Percentiles rank a stretch among this genome's conserved stretches.
Conservation (phyloP, 108 stramenopile species). For the Pseudonitzschia multiseries region DNA sequence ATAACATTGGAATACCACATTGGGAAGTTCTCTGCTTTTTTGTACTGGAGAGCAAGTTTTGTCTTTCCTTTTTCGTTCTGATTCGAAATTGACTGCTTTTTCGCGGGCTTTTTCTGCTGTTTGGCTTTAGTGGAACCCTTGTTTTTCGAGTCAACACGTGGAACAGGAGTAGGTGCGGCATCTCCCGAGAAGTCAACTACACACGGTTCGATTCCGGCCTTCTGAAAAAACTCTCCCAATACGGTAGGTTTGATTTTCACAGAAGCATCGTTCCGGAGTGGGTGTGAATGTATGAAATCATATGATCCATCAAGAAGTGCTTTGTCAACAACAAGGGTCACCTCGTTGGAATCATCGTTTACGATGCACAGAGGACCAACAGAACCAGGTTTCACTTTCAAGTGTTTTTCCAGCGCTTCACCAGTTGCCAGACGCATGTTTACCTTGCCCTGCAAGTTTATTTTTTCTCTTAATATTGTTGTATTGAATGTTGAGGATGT, state of each 20-base stretch:
- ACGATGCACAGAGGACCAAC: slow-evolving; percentile 86
- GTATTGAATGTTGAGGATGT: slow-evolving; percentile 67
- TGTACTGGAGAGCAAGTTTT: slow-evolving; percentile 77
- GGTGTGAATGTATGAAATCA: slow-evolving; percentile 81
- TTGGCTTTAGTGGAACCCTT: slow-evolving; percentile 33
- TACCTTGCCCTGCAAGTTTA: slow-evolving; percentile 87
- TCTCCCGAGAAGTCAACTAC: slow-evolving; percentile 61
- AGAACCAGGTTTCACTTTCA: slow-evolving; percentile 82
- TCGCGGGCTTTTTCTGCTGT: slow-evolving; percentile 18
- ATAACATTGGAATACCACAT: slow-evolving; percentile 98
- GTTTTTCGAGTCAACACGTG: slow-evolving; percentile 39
- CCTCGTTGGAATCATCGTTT: slow-evolving; percentile 43
- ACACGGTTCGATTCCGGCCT: slow-evolving; percentile 56
- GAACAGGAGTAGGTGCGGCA: slow-evolving; percentile 9
- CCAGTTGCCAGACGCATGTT: slow-evolving; percentile 89
- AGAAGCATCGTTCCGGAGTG: slow-evolving; percentile 87
- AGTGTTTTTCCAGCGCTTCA: slow-evolving; percentile 53
- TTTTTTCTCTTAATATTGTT: slow-evolving; percentile 73
- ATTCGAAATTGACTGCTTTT: slow-evolving; percentile 23
- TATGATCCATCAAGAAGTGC: slow-evolving; percentile 40
- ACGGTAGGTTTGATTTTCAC: slow-evolving; percentile 62
- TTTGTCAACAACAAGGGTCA: slow-evolving; percentile 86
- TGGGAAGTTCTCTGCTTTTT: slow-evolving; percentile 94
- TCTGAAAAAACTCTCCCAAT: slow-evolving; percentile 58
- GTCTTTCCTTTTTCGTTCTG: slow-evolving; percentile 84